Evolutionary conservation across 2,329 filamentous ascomycete genomes (phyloP), one percentile per base, ranked within the genome.

Genomic region (Acephala macrosclerotiorum): DNA sequence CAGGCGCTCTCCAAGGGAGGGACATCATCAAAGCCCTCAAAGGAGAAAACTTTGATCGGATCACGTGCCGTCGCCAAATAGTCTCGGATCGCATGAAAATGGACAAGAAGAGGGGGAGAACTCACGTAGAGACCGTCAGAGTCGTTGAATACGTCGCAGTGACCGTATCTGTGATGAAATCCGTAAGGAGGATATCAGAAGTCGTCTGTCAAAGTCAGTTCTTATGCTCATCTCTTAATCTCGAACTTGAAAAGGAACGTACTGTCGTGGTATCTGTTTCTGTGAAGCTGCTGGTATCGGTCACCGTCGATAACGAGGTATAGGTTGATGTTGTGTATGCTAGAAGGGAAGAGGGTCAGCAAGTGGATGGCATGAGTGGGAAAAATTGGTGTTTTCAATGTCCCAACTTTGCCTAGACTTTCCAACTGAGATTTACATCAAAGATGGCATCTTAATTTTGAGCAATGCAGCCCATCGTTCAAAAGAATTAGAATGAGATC

Each of bases 61-160:
- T 49, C 45, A 49, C 45, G 45, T 22, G 45, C 29, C 29, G 9
- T 33, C 29, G 4, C 29, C 4, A 33, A 9, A 33, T 33, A 4
- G 4, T 33, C 29, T 33, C 29, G 9, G 9, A 33, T 9, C 9
- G 9, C 29, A 5, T 9, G 4, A 33, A 9, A 33, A 33, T 9
- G 4, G 9, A 26, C 47, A 29, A 22, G 7, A 26, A 35, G 18
- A 20, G 25, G 35, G 20, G 14, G 8, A 36, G 36, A 14, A 49
- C 57, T 26, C 51, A 64, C 18, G 61, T 64, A 11, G 61, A 60
- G 22, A 59, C 11, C 6, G 56, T 59, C 35, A 60, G n/a, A n/a
- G 61, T 60, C 18, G 61, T 64, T 2, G 61, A 55, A 20, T 60
- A 60, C 2, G 58, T 55, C n/a, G 20, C n/a, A 20, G 45, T 49